Evolutionary conservation across 2,329 filamentous ascomycete species (phyloP).

Genomic region (Byssothecium circinans): DNA sequence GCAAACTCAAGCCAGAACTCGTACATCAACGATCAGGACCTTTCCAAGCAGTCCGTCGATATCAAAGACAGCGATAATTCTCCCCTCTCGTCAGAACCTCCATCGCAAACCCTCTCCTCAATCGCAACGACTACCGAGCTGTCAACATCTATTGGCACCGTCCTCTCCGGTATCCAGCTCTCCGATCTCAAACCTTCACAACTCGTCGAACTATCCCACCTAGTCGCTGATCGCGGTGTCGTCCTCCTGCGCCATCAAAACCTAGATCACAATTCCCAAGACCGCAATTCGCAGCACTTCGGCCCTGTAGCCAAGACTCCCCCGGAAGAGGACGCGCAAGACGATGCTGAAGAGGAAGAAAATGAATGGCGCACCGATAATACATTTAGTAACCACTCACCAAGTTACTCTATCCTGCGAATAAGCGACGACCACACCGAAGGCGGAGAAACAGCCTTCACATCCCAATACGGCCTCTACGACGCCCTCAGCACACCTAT

Average conservation of each 20-base stretch:
- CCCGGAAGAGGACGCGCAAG: neutral
- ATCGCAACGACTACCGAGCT: constrained; percentile 8
- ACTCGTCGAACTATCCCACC: constrained; percentile 48
- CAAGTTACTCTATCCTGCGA: constrained; percentile 8
- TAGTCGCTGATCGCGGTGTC: constrained; percentile 39
- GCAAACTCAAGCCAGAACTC: constrained; percentile 12
- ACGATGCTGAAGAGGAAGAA: neutral
- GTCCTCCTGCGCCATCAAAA: constrained; percentile 52
- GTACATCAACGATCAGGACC: too few species aligned
- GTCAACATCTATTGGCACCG: constrained; percentile 23
- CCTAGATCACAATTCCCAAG: constrained; percentile 4
- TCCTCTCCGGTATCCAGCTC: constrained; percentile 43
- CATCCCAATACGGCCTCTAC: constrained; percentile 18
- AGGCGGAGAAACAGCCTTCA: constrained; percentile 3
- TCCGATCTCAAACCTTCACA: constrained; percentile 44
- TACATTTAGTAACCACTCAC: constrained; percentile 5
- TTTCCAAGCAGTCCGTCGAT: too few species aligned
- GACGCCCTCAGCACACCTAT: constrained; percentile 13
- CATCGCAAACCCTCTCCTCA: too few species aligned
- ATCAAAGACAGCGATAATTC: constrained; percentile 18
- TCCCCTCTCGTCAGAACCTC: neutral
- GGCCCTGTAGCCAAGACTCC: neutral
- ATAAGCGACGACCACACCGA: neutral
- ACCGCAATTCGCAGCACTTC: constrained; percentile 5
- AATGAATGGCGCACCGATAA: constrained; percentile 9